Base-by-base conservation (phyloP, 331 rosid genomes). In the Quercus lobata region DNA sequence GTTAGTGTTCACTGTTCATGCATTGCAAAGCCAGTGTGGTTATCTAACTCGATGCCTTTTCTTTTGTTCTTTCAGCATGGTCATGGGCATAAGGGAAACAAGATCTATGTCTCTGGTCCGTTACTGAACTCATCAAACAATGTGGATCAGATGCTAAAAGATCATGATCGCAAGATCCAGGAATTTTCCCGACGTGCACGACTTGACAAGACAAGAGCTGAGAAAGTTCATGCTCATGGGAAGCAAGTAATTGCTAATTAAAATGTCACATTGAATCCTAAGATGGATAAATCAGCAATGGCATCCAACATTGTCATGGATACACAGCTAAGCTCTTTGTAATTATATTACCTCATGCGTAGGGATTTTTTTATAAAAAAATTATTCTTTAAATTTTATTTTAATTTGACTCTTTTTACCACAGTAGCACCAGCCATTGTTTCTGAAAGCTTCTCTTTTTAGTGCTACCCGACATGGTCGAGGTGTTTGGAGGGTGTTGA, bases 71-170 rank as follows among this genome's bases (percentile, higher is more conserved):
- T 86, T 68, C 91, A 94, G 98, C 85, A 86, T 34, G 83, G 84
- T 61, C 87, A 61, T 60, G 90, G 89, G 9, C 70, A 87, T 21
- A 81, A 68, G 79, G 89, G 80, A 32, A 90, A 85, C 86, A 90
- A 91, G 77, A 89, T 95, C 30, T 88, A 87, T 66, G 84, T 92
- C 65, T 91, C 97, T 27, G 99, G 97, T 62, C 96, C 99, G 1
- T 81, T 95, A 41, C 78, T 88, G 70, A 81, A 79, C 71, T 82
- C 98, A 17, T 92, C 98, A 46, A 90, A 85, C 87, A 91, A 86
- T 75, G 74, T 90, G 21, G 97, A 92, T 79, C 87, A 90, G 78
- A 89, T 92, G 86, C 92, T 95, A 66, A 89, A 91, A 85, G 96
- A 90, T 68, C 97, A 86, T 25, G 96, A 95, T 49, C 86, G 82